Evolutionary conservation across 495 filamentous ascomycete genomes (phyloP).

Genomic region (Astrothelium subdiscretum): DNA sequence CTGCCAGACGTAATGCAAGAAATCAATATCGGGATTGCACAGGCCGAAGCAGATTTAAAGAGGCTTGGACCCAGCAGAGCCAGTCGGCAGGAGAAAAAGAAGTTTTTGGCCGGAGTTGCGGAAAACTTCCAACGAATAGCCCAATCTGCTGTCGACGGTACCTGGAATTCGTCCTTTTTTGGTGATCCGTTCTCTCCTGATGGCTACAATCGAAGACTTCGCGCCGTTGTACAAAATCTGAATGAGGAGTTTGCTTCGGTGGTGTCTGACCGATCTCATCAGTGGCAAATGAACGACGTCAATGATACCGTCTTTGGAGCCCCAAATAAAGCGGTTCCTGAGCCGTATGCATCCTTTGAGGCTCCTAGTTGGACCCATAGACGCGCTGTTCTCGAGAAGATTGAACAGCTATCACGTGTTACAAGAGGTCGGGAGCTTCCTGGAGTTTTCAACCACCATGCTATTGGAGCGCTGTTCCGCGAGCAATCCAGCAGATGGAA

Average conservation of each 20-base stretch:
- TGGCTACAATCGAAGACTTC: slow-evolving; percentile 39
- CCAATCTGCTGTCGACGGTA: slow-evolving; percentile 41
- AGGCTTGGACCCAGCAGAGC: slow-evolving; percentile 40
- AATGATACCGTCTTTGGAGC: not conserved
- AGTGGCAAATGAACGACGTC: not conserved
- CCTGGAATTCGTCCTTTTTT: slow-evolving; percentile 46
- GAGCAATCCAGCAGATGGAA: no score
- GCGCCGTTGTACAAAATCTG: slow-evolving; percentile 49
- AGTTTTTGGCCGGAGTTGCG: slow-evolving; percentile 42
- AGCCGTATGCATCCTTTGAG: no score
- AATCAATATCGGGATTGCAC: no score
- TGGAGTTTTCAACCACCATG: no score
- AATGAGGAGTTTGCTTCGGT: not conserved
- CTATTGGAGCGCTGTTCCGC: no score
- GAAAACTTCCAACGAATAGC: slow-evolving; percentile 37
- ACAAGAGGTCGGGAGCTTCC: no score
- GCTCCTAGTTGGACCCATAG: no score
- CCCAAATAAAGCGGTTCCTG: no score
- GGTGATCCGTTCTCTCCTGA: slow-evolving; percentile 27
- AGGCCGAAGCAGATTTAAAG: slow-evolving; percentile 26
- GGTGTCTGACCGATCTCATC: not conserved
- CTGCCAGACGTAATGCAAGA: no score
- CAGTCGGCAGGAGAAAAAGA: slow-evolving; percentile 37
- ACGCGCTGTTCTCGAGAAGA: no score
- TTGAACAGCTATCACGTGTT: no score